Evolutionary conservation across 1,139 yeast genomes (phyloP), one percentile per base, ranked within the genome.

Genomic region (Pichiaceae sp.): DNA sequence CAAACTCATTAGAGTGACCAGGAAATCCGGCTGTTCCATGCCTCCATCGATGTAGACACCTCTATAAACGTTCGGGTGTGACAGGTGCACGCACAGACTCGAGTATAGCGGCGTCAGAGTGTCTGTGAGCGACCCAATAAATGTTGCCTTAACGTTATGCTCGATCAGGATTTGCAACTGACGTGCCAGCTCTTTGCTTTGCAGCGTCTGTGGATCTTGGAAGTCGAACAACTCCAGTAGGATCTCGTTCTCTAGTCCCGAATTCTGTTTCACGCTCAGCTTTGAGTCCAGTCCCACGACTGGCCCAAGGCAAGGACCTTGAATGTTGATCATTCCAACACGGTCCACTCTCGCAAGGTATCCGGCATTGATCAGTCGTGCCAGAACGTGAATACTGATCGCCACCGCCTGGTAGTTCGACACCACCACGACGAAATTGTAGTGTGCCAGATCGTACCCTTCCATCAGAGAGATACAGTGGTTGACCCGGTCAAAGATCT

Each of bases 41-140:
- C 56, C 38, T 2, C 44, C 43, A 31, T 59, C 60, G 29, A 66
- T 53, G 45, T 50, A 59, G 3, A 69, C 35, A 24, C 65, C 57
- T 38, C 81, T 57, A 46, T 54, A 71, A 15, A 76, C 69, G 45
- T 75, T 75, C 1, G 82, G 76, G 50, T 77, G 84, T 9, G 54
- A 45, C 26, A 63, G 54, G 25, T 68, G 64, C 17, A 60, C 42
- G n/a, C 63, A 70, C 36, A 75, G 52, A 2, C 78, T 53, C 1
- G 75, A 63, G 42, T 57, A 57, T 17, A 73, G 42, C 3, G 75
- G 74, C 2, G 68, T 54, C 35, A 68, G 59, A 43, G 65, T 72
- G 47, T 70, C 76, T 34, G 61, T 59, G 2, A 65, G 45, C 1
- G 75, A 59, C 0, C 76, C 79, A 18, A 66, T 52, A 31, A 75